Conservation (phyloP, 1,284 basidiomycete genomes). For the Cutaneotrichosporon daszewskae region DNA sequence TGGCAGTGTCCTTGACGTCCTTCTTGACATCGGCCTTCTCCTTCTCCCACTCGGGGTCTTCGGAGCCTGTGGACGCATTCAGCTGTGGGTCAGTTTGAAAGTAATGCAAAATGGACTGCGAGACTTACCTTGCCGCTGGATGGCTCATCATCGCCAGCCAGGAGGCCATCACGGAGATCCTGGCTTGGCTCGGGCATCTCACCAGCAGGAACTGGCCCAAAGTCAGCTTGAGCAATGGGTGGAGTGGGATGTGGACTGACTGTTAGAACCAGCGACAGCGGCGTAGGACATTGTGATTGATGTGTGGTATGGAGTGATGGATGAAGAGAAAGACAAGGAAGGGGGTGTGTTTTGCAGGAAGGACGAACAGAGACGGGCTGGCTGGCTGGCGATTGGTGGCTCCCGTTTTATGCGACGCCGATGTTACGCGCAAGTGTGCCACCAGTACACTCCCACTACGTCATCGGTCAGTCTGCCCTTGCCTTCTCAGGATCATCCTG, state of each 20-base stretch:
- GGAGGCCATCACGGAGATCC: slow-evolving; percentile 35
- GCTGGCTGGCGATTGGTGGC: neutral
- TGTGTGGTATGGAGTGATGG: neutral
- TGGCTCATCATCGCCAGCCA: slow-evolving; percentile 19
- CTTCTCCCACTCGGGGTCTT: slow-evolving; percentile 20
- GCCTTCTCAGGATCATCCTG: neutral
- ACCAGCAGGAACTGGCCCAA: slow-evolving; percentile 25
- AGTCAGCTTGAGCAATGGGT: too few species aligned
- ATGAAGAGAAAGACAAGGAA: slow-evolving; percentile 4
- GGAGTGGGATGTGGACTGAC: slow-evolving; percentile 9
- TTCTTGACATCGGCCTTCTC: slow-evolving; percentile 14
- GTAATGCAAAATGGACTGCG: neutral
- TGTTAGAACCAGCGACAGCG: slow-evolving; percentile 12
- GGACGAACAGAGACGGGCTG: slow-evolving; percentile 1
- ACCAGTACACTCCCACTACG: too few species aligned
- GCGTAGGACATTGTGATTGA: slow-evolving; percentile 18
- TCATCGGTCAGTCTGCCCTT: neutral
- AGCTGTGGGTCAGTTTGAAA: slow-evolving; percentile 6
- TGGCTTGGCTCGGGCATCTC: slow-evolving; percentile 45
- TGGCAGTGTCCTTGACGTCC: slow-evolving; percentile 13
- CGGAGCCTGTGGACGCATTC: slow-evolving; percentile 1
- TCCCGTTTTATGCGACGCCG: neutral
- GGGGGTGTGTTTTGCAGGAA: too few species aligned
- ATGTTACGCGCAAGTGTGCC: neutral
- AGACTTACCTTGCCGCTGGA: slow-evolving; percentile 1